phyloP scores from a whole-genome alignment of 306 rosid genomes.

The Ochetophila trinervis region DNA sequence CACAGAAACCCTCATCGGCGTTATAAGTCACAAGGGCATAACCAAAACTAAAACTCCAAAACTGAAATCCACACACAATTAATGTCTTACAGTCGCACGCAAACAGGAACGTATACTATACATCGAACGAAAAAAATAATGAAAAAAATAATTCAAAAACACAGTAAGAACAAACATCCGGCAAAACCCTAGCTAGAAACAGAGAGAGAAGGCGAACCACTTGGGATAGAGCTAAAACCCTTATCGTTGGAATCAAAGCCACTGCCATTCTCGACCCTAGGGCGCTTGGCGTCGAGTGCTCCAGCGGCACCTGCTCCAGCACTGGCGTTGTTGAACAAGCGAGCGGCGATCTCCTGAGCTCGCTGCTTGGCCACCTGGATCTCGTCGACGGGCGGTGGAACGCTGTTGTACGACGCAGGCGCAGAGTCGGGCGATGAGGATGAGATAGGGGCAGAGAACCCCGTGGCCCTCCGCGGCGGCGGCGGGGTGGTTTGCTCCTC shows the following conservation, averaged over 20 bases:
- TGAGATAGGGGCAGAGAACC: constrained; percentile 62
- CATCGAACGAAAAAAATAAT: background rate
- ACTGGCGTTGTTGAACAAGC: constrained; percentile 47
- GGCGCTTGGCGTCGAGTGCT: constrained; percentile 63
- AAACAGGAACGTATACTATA: too few relatives aligned
- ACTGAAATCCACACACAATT: background rate
- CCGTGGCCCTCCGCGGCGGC: constrained; percentile 49
- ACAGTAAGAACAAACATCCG: too few relatives aligned
- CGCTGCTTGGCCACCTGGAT: constrained; percentile 86
- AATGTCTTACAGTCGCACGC: too few relatives aligned
- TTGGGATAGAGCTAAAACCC: constrained; percentile 40
- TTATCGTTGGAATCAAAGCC: constrained; percentile 66
- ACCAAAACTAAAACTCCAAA: background rate
- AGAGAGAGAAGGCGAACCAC: constrained; percentile 19
- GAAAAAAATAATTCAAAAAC: background rate
- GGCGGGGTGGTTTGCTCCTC: constrained; percentile 57
- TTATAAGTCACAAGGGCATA: too few relatives aligned
- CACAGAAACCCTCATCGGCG: too few relatives aligned
- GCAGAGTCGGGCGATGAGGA: constrained; percentile 49
- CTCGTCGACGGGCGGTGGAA: constrained; percentile 61
- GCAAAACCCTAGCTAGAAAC: background rate
- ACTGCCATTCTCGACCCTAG: constrained; percentile 74
- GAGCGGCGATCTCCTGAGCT: constrained; percentile 96
- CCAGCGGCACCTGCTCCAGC: constrained; percentile 19
- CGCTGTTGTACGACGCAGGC: constrained; percentile 56